Evolutionary conservation across 352 stramenopile genomes (phyloP).

Genomic region (Phytophthora ohioensis): DNA sequence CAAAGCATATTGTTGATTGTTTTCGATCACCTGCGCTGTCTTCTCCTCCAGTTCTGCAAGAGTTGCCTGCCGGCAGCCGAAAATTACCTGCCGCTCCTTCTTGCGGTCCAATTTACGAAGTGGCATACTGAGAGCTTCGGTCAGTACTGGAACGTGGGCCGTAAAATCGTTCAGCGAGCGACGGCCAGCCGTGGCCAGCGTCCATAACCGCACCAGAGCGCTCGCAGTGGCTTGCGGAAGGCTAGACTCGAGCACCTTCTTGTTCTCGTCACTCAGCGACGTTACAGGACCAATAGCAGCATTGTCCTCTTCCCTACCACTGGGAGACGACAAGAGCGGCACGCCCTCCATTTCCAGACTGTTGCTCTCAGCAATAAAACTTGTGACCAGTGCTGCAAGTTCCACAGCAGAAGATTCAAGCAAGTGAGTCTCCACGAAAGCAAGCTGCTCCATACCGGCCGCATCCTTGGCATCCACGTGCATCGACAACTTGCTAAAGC

Average conservation of each 20-base stretch:
- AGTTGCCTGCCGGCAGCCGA: slow-evolving; percentile 62
- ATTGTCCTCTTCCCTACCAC: slow-evolving; percentile 10
- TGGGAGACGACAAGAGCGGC: slow-evolving; percentile 38
- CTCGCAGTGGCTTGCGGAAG: slow-evolving; percentile 59
- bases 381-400: slow-evolving; percentile 65
- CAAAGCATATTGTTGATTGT: slow-evolving; percentile 32
- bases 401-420: slow-evolving; percentile 60
- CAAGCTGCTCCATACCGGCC: slow-evolving; percentile 52
- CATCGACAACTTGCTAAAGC: slow-evolving; percentile 72
- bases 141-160: slow-evolving; percentile 61
- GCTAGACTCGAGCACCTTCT: slow-evolving; percentile 67
- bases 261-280: slow-evolving; percentile 68
- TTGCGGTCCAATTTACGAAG: slow-evolving; percentile 85
- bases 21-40: slow-evolving; percentile 9
- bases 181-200: slow-evolving; percentile 64
- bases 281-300: slow-evolving; percentile 28
- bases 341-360: slow-evolving; percentile 67
- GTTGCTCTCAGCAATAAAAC: slow-evolving; percentile 73
- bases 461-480: slow-evolving; percentile 63
- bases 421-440: slow-evolving; percentile 61
- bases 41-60: slow-evolving; percentile 55
- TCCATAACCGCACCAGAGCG: slow-evolving; percentile 73
- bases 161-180: slow-evolving; percentile 73
- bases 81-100: slow-evolving; percentile 81
- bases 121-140: slow-evolving; percentile 75